Percentiles rank a stretch among this genome's conserved stretches.
Conservation (phyloP, 768 basidiomycete species). For the Psilocybe sp. region DNA sequence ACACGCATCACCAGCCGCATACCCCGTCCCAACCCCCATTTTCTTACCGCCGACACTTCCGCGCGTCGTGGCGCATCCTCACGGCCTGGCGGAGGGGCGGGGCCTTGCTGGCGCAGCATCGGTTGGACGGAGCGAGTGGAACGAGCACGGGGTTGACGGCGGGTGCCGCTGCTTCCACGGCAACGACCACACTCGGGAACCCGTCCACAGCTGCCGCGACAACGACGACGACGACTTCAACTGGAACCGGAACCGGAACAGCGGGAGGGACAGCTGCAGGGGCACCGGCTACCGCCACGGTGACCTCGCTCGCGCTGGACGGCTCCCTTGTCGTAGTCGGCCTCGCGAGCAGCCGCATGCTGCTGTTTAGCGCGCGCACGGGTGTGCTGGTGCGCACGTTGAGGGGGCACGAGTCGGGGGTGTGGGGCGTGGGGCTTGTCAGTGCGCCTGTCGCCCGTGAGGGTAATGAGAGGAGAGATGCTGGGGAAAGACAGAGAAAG, state of each 20-base stretch:
- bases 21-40: background rate
- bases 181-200: no score
- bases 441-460: conserved; percentile 50
- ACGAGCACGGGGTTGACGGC: conserved; percentile 29
- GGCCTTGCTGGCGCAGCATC: conserved; percentile 63
- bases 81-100: conserved; percentile 82
- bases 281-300: conserved; percentile 19
- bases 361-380: conserved; percentile 77
- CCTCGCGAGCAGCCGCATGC: conserved; percentile 80
- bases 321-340: conserved; percentile 83
- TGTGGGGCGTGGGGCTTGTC: conserved; percentile 88
- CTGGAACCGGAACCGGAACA: background rate
- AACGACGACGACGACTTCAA: no score
- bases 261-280: conserved; percentile 9
- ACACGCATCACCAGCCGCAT: background rate
- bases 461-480: background rate
- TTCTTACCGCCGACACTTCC: conserved; percentile 19
- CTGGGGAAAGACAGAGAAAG: no score
- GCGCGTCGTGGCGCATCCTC: conserved; percentile 9
- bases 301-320: conserved; percentile 87
- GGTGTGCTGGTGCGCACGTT: conserved; percentile 78
- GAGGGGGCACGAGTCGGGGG: conserved; percentile 83
- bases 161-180: background rate
- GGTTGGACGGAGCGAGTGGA: conserved; percentile 33
- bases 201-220: background rate